Conservation (phyloP, 1,284 basidiomycete genomes). For the Apiotrichum sp. region DNA sequence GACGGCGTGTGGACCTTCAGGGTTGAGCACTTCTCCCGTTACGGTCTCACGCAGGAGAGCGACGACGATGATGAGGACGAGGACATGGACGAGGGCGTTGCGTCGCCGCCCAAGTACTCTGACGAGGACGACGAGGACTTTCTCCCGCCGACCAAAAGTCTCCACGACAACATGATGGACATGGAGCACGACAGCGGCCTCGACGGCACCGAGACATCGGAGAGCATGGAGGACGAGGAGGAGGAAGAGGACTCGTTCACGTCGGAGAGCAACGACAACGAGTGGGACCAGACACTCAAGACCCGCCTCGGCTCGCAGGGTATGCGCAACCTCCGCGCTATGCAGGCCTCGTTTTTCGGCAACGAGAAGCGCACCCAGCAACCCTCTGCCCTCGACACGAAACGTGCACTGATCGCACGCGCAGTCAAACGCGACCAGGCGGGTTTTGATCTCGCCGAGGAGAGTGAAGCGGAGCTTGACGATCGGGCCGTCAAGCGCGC, state of each 20-base stretch:
- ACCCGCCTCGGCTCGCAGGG: constrained; percentile 58
- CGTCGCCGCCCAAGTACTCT: constrained; percentile 9
- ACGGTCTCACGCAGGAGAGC: constrained; percentile 43
- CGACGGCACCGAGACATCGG: constrained; percentile 16
- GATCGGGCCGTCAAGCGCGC: constrained; percentile 61
- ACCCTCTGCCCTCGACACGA: constrained; percentile 1
- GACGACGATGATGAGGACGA: constrained; percentile 36
- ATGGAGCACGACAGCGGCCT: constrained; percentile 25
- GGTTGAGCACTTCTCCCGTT: constrained; percentile 75
- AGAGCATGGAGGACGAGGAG: constrained; percentile 11
- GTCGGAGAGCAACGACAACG: constrained; percentile 18
- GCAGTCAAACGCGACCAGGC: constrained; percentile 13
- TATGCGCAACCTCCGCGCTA: constrained; percentile 76
- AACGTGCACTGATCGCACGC: constrained; percentile 6
- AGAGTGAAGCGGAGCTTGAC: constrained; percentile 62
- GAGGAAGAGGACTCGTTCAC: constrained; percentile 31
- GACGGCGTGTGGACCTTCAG: constrained; percentile 89
- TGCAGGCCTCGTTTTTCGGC: constrained; percentile 78
- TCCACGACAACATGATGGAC: constrained; percentile 24
- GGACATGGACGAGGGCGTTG: constrained; percentile 18
- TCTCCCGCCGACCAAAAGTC: constrained; percentile 35
- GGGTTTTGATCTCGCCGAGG: constrained; percentile 60
- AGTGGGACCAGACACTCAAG: constrained; percentile 27
- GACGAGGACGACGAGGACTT: constrained; percentile 30
- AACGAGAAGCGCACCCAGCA: constrained; percentile 17